Percentiles rank a stretch among this genome's conserved stretches.
phyloP scores from a whole-genome alignment of 352 stramenopile genomes.

The Phytophthora meadii region DNA sequence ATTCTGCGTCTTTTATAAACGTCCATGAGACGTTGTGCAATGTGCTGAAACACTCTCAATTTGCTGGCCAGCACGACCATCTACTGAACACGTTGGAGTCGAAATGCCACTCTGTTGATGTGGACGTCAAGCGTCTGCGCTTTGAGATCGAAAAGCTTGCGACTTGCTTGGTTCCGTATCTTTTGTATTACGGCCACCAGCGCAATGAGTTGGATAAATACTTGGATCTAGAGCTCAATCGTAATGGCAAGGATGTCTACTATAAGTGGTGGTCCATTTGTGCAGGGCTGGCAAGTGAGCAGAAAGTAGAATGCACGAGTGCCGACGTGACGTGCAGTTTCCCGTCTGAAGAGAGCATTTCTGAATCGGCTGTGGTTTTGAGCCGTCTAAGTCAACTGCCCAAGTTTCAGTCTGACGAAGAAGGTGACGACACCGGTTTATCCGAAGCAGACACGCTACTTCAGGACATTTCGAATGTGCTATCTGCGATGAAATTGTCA shows the following conservation, averaged over 20 bases:
- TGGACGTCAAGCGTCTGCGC: constrained; percentile 33
- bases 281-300: constrained; percentile 2
- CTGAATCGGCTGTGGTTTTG: constrained; percentile 30
- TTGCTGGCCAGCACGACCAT: constrained; percentile 24
- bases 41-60: constrained; percentile 13
- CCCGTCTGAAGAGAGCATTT: constrained; percentile 27
- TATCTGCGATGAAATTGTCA: constrained; percentile 60
- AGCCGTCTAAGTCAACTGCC: constrained; percentile 12
- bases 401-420: neutral
- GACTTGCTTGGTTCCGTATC: constrained; percentile 40
- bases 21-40: constrained; percentile 23
- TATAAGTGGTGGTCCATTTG: constrained; percentile 52
- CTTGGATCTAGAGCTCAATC: constrained; percentile 28
- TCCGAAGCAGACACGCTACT: constrained; percentile 26
- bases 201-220: constrained; percentile 54
- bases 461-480: constrained; percentile 21
- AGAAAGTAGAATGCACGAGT: constrained; percentile 5
- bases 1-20: constrained; percentile 35
- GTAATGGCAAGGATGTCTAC: constrained; percentile 49
- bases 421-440: constrained; percentile 1
- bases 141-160: constrained; percentile 39
- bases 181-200: constrained; percentile 45
- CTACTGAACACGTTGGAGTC: constrained; percentile 33
- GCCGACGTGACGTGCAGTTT: neutral
- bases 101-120: constrained; percentile 43